A percentile compares a stretch with the other conserved stretches of the same genome.
Conservation (phyloP, 139 green algal genomes). For the Ostreobium quekettii region DNA sequence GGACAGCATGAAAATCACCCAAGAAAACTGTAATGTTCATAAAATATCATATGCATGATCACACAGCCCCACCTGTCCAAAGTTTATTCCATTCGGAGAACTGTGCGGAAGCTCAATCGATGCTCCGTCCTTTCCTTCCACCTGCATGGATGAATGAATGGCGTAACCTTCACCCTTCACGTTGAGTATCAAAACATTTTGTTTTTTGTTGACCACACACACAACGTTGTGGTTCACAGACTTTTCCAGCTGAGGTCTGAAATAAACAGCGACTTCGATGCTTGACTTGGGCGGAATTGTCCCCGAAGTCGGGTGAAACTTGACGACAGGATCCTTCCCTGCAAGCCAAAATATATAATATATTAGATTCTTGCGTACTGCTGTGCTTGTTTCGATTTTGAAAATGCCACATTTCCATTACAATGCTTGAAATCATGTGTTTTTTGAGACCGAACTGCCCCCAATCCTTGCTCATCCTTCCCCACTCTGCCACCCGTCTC, state of each 20-base stretch:
- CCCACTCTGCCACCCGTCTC: too few relatives aligned
- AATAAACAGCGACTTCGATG: conserved; percentile 41
- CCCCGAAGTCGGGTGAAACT: conserved; percentile 46
- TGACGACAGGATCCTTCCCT: conserved; percentile 34
- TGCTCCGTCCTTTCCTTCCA: conserved; percentile 45
- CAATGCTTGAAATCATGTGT: too few relatives aligned
- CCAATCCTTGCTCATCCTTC: too few relatives aligned
- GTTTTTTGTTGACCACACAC: conserved; percentile 57
- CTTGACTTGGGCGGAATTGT: conserved; percentile 40
- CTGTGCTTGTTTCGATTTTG: too few relatives aligned
- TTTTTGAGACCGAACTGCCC: too few relatives aligned
- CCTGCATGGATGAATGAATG: conserved; percentile 49
- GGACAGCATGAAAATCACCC: too few relatives aligned
- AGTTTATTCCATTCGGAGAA: conserved; percentile 52
- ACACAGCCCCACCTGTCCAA: conserved; percentile 73
- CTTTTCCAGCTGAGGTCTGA: conserved; percentile 40
- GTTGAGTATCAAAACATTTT: conserved; percentile 55
- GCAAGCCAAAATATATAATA: too few relatives aligned
- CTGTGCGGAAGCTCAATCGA: conserved; percentile 34
- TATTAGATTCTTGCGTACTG: too few relatives aligned
- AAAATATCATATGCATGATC: too few relatives aligned
- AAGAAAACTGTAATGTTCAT: too few relatives aligned
- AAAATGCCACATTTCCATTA: too few relatives aligned
- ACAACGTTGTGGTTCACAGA: conserved; percentile 67
- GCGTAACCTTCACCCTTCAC: conserved; percentile 72